Percentiles rank a stretch among this genome's conserved stretches.
These are phyloP conservation scores for Talaromyces borbonicus DNA, from an alignment of 495 filamentous ascomycete species.

Conservation along the genomic window DNA sequence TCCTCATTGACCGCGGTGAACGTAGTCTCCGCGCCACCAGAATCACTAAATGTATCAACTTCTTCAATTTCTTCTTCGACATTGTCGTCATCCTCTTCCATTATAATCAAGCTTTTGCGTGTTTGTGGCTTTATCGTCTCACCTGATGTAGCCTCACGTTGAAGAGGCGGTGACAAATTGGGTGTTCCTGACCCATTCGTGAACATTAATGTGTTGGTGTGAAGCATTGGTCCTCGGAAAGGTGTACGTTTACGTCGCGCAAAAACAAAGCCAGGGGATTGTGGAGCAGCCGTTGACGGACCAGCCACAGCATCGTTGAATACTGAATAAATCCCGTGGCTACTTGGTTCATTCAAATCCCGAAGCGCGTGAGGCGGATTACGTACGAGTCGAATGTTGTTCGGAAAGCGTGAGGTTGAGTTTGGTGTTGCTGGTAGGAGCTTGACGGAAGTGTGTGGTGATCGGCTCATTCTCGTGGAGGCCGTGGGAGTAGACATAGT, in stretches of 20 bases:
- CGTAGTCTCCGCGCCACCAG: constrained; percentile 44
- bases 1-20: constrained; percentile 32
- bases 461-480: constrained; percentile 49
- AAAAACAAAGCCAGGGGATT: constrained; percentile 58
- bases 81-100: constrained; percentile 79
- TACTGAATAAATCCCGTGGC: constrained; percentile 20
- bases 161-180: constrained; percentile 24
- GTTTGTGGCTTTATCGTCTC: constrained; percentile 50
- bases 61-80: constrained; percentile 61
- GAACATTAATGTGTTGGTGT: constrained; percentile 38
- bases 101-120: constrained; percentile 53
- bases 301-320: constrained; percentile 32
- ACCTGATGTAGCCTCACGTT: constrained; percentile 34
- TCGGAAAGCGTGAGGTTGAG: constrained; percentile 60
- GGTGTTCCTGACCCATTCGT: constrained; percentile 20
- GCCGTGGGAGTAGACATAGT: constrained; percentile 58
- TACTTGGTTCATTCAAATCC: constrained; percentile 17
- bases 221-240: constrained; percentile 78
- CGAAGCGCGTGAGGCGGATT: constrained; percentile 30
- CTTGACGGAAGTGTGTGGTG: constrained; percentile 85
- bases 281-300: constrained; percentile 36
- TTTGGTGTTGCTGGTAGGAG: constrained; percentile 90
- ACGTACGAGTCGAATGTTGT: constrained; percentile 77
- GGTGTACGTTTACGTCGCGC: constrained; percentile 81
- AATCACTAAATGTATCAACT: constrained; percentile 55